A percentile compares a stretch with the other conserved stretches of the same genome.
Conservation (phyloP, 768 basidiomycete genomes). For the Tricholoma terreum region DNA sequence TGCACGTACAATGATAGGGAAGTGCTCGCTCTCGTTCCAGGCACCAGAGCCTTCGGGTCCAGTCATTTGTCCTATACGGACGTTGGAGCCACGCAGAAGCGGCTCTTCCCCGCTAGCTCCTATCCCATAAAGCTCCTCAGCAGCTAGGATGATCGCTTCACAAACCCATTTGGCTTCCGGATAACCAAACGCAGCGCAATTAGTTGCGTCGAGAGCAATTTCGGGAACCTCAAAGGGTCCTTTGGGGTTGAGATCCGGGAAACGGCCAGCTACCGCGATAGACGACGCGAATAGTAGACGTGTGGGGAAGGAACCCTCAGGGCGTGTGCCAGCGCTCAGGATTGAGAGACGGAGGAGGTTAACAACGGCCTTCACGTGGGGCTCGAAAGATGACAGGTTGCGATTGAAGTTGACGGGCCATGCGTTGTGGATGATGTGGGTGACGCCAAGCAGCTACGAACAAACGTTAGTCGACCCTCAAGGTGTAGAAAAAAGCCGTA, state of each 20-base stretch:
- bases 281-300: slow-evolving; percentile 38
- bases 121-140: slow-evolving; percentile 26
- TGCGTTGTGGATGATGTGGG: slow-evolving; percentile 34
- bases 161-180: slow-evolving; percentile 40
- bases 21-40: slow-evolving; percentile 37
- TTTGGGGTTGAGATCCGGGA: slow-evolving; percentile 23
- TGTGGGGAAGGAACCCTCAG: slow-evolving; percentile 12
- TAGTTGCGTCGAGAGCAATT: slow-evolving; percentile 22
- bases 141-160: slow-evolving; percentile 27
- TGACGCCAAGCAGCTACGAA: slow-evolving; percentile 22
- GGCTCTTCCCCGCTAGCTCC: slow-evolving; percentile 9
- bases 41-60: slow-evolving; percentile 34
- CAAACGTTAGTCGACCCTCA: background rate
- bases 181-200: slow-evolving; percentile 28
- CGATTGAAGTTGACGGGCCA: slow-evolving; percentile 47
- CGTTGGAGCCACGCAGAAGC: slow-evolving; percentile 22
- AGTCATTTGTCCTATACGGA: slow-evolving; percentile 36
- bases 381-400: slow-evolving; percentile 40
- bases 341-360: slow-evolving; percentile 30
- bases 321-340: slow-evolving; percentile 17
- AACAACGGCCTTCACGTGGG: slow-evolving; percentile 33
- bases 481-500: slow-evolving; percentile 6
- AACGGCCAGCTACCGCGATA: slow-evolving; percentile 32
- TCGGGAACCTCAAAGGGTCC: slow-evolving; percentile 32
- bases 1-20: slow-evolving; percentile 33